Base-by-base conservation (phyloP, 176 grass and related monocot species). In the Carex parvula region DNA sequence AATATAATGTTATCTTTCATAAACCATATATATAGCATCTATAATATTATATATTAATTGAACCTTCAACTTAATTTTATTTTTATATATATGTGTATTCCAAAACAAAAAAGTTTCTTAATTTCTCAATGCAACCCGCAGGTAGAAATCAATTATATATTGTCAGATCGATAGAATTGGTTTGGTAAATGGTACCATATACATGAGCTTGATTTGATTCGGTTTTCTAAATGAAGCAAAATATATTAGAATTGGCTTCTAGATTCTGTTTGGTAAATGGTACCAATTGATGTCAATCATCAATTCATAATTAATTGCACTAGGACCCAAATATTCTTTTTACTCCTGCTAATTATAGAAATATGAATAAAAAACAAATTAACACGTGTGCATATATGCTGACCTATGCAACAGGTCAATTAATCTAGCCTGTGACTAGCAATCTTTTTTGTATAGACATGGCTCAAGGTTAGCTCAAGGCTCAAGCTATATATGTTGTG, bases 231-330 rank as follows among this genome's bases (percentile, higher is more conserved):
- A 65, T 82, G 60, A 82, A 82, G 79, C 35, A 63, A 82, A 66
- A 26, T 46, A 18, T 42, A 48, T 82, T 4, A 24, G 62, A 16
- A 29, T 26, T 26, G 37, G 57, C 79, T 39, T 65, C 79, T 24
- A 82, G 32, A 52, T 82, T 64, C 79, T 15, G 79, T 82, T 82
- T 82, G 79, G 79, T 82, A 66, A 82, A 13, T 50, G 33, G 79
- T 82, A 82, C 60, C 35, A 82, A 50, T 82, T 50, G 21, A 41
- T 66, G 35, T 61, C 60, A 50, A 66, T 82, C 57, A 82, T 82
- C 60, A 81, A 70, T 70, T 70, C 41, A 60, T 41, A 35, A 81
- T 63, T 82, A 82, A 82, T 65, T 82, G 59, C 35, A 2, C 62
- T 8, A 52, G 42, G 55, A 17, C 18, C 79, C 62, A 64, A 64